These are phyloP conservation scores for Aspergillus nanangensis DNA, from an alignment of 495 filamentous ascomycete species.

Conservation along the genomic window DNA sequence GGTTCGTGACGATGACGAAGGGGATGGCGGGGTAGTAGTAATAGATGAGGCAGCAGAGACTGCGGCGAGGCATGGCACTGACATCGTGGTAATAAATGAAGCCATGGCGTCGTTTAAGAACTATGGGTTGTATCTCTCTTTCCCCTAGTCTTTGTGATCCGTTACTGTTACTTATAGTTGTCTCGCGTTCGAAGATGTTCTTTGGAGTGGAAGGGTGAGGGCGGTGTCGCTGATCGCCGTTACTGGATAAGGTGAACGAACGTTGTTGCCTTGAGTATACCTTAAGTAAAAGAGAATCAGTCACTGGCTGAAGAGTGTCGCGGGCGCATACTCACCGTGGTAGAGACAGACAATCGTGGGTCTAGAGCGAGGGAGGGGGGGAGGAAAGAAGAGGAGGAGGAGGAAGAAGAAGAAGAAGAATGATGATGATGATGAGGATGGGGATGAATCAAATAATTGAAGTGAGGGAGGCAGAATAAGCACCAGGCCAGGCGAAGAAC, in stretches of 20 bases:
- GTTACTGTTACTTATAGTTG: too few relatives aligned
- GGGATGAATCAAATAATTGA: too few relatives aligned
- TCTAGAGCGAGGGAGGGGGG: background rate
- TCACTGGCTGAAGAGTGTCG: too few relatives aligned
- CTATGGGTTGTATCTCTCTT: too few relatives aligned
- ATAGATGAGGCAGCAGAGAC: constrained; percentile 29
- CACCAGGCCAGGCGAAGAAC: too few relatives aligned
- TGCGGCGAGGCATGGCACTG: too few relatives aligned
- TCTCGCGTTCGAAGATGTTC: too few relatives aligned
- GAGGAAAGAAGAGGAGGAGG: background rate
- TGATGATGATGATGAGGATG: background rate
- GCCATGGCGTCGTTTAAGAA: constrained; percentile 52
- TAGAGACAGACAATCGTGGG: background rate
- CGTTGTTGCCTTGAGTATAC: too few relatives aligned
- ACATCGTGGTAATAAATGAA: constrained; percentile 70
- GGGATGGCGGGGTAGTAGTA: constrained; percentile 25
- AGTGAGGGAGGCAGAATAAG: too few relatives aligned
- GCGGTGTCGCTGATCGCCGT: background rate
- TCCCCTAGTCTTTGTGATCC: too few relatives aligned
- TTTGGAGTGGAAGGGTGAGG: background rate
- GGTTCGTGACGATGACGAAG: constrained; percentile 19
- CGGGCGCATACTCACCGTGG: background rate
- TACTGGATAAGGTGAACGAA: background rate
- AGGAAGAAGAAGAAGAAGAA: background rate
- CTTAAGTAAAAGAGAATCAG: too few relatives aligned